Percentiles rank a stretch among this genome's conserved stretches.
Conservation (phyloP, 768 basidiomycete species). For the Roridomyces roridus region DNA sequence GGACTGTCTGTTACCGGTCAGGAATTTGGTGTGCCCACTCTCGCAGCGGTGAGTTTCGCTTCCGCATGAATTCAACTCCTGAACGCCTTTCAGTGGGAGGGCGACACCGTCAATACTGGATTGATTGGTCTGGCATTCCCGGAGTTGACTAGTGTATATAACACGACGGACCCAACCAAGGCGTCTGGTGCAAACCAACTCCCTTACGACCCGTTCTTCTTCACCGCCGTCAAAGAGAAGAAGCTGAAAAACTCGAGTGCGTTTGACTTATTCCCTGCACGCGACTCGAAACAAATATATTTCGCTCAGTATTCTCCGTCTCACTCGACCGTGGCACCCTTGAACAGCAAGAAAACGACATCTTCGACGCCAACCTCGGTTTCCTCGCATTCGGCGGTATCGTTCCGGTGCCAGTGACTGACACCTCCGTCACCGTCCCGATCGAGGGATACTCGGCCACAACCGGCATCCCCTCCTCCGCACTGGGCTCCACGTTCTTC, state of each 20-base stretch:
- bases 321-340: conserved; percentile 24
- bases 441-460: conserved; percentile 20
- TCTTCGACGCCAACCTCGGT: conserved; percentile 23
- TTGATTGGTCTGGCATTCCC: conserved; percentile 25
- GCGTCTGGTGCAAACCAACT: conserved; percentile 14
- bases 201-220: conserved; percentile 27
- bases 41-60: conserved; percentile 11
- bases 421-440: conserved; percentile 20
- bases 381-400: conserved; percentile 30
- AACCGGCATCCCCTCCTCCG: conserved; percentile 13
- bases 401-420: conserved; percentile 22
- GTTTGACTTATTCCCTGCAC: neutral
- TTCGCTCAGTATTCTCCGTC: conserved; percentile 27
- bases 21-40: conserved; percentile 19
- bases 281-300: neutral
- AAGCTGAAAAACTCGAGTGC: conserved; percentile 22
- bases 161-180: conserved; percentile 22
- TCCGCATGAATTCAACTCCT: neutral
- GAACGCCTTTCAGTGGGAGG: neutral
- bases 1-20: conserved; percentile 23
- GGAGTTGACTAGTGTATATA: conserved; percentile 24
- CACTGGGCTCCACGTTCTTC: neutral
- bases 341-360: conserved; percentile 15
- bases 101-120: conserved; percentile 3
- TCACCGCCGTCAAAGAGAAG: conserved; percentile 26